Conservation (phyloP, 2,329 filamentous ascomycete genomes). For the Colletotrichum limetticola region DNA sequence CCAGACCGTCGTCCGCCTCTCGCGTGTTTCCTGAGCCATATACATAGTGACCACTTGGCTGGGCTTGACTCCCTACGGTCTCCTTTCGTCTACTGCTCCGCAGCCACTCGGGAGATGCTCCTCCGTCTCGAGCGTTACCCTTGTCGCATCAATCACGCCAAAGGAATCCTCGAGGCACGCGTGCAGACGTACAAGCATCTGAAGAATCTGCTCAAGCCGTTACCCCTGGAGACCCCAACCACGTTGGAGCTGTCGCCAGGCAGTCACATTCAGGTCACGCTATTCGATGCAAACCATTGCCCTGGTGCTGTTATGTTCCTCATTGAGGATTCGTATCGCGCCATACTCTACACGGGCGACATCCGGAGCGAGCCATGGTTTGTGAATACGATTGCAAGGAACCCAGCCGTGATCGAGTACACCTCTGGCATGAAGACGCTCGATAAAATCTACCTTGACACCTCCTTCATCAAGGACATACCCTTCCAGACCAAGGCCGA, state of each 20-base stretch:
- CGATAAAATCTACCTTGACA: slow-evolving; percentile 90
- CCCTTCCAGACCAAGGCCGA: slow-evolving; percentile 74
- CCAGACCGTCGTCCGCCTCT: slow-evolving; percentile 69
- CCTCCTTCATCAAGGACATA: slow-evolving; percentile 71
- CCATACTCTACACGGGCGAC: slow-evolving; percentile 90
- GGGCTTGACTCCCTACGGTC: slow-evolving; percentile 81
- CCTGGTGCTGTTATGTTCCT: slow-evolving; percentile 92
- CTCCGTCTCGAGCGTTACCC: slow-evolving; percentile 82
- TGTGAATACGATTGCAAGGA: slow-evolving; percentile 77
- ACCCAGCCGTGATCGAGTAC: slow-evolving; percentile 81
- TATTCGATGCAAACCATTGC: slow-evolving; percentile 94
- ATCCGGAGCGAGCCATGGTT: slow-evolving; percentile 89
- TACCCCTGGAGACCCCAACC: slow-evolving; percentile 85
- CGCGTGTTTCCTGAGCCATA: slow-evolving; percentile 90
- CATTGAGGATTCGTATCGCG: slow-evolving; percentile 77
- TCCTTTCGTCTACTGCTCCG: slow-evolving; percentile 91
- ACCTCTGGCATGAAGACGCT: slow-evolving; percentile 72
- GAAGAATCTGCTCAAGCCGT: slow-evolving; percentile 77
- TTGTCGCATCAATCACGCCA: slow-evolving; percentile 83
- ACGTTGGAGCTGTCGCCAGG: slow-evolving; percentile 78
- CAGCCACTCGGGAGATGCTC: slow-evolving; percentile 83
- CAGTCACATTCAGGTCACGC: slow-evolving; percentile 78
- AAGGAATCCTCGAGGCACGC: slow-evolving; percentile 79
- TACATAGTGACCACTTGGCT: slow-evolving; percentile 88
- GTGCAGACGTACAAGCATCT: slow-evolving; percentile 83